These are phyloP conservation scores for Cercis canadensis DNA, from an alignment of 306 rosid genomes.

Conservation along the genomic window DNA sequence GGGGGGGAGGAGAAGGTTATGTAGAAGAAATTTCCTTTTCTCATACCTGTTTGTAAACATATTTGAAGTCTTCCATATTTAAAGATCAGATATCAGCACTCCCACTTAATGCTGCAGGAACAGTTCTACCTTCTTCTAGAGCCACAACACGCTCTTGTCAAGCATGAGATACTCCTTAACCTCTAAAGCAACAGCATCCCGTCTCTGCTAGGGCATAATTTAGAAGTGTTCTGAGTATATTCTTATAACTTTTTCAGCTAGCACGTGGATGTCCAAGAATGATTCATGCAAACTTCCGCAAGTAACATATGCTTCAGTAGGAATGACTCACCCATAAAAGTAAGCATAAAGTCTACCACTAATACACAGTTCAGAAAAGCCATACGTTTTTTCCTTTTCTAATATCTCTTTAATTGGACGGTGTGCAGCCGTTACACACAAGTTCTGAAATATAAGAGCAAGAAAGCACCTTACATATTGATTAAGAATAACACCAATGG, in stretches of 20 bases:
- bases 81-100: conserved; percentile 80
- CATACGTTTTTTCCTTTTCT: conserved; percentile 83
- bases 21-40: background rate
- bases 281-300: too few species aligned
- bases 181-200: too few species aligned
- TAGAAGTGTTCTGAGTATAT: too few species aligned
- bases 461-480: conserved; percentile 5
- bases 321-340: background rate
- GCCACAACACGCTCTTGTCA: conserved; percentile 74
- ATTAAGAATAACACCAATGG: conserved; percentile 20
- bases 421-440: conserved; percentile 89
- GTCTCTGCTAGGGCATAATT: too few species aligned
- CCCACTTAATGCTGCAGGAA: conserved; percentile 71
- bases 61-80: conserved; percentile 75
- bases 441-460: conserved; percentile 61
- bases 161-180: too few species aligned
- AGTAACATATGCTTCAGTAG: conserved; percentile 13
- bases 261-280: too few species aligned
- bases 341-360: conserved; percentile 21
- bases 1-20: background rate
- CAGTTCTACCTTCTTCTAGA: conserved; percentile 71
- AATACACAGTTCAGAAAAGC: conserved; percentile 18
- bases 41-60: conserved; percentile 80
- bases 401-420: conserved; percentile 87
- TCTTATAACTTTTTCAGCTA: too few species aligned